phyloP scores from a whole-genome alignment of 768 basidiomycete species.

The Porpolomopsis calyptriformis region DNA sequence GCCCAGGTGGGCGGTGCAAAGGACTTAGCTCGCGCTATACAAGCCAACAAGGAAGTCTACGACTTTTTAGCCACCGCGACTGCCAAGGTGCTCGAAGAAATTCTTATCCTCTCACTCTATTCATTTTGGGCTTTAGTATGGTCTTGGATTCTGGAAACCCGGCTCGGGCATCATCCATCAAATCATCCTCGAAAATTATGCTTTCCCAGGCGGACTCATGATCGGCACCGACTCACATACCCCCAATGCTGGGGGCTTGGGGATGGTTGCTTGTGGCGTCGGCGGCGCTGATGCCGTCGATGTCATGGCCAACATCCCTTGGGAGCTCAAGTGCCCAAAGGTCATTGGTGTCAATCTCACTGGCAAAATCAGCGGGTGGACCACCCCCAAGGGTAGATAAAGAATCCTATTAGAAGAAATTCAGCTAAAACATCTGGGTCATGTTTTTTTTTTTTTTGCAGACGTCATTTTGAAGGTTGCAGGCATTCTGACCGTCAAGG shows the following conservation, averaged over 20 bases:
- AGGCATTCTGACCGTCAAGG: slow-evolving; percentile 98
- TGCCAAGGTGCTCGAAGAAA: slow-evolving; percentile 54
- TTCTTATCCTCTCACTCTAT: background rate
- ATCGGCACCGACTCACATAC: slow-evolving; percentile 99
- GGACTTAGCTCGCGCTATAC: slow-evolving; percentile 85
- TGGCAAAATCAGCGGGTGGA: slow-evolving; percentile 94
- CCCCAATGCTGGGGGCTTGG: slow-evolving; percentile 97
- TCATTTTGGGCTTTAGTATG: slow-evolving; percentile 46
- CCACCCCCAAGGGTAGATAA: slow-evolving; percentile 80
- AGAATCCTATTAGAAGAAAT: background rate
- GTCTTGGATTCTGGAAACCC: slow-evolving; percentile 99
- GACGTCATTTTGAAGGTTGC: slow-evolving; percentile 99
- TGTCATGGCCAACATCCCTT: slow-evolving; percentile 95
- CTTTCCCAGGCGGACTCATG: slow-evolving; percentile 98
- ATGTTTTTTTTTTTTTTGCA: slow-evolving; percentile 24
- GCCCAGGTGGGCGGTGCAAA: slow-evolving; percentile 89
- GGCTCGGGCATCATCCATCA: slow-evolving; percentile 99
- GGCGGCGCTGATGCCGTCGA: slow-evolving; percentile 99
- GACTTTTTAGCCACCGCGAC: slow-evolving; percentile 97
- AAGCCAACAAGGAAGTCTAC: slow-evolving; percentile 97
- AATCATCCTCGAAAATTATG: slow-evolving; percentile 99
- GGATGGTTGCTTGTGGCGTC: slow-evolving; percentile 98
- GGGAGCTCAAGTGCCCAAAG: slow-evolving; percentile 99
- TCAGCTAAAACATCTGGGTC: no score
- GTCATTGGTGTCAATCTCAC: slow-evolving; percentile 95